Evolutionary conservation across 805 yeast genomes (phyloP).

Genomic region (Komagataella populi): DNA sequence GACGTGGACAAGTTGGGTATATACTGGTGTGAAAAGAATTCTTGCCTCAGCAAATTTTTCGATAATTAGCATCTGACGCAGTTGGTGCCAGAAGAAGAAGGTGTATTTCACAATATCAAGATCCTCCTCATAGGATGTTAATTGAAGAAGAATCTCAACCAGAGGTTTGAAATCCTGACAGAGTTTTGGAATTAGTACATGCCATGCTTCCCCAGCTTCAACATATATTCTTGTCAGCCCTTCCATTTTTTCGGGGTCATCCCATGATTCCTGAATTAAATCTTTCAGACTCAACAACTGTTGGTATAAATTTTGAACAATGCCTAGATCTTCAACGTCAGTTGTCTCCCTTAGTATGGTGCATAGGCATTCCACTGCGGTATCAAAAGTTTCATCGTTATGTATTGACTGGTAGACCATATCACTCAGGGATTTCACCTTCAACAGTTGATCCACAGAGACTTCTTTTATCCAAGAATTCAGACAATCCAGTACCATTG

Average conservation of each 20-base stretch:
- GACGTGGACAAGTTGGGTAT: constrained; percentile 40
- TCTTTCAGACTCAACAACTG: constrained; percentile 53
- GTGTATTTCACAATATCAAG: constrained; percentile 83
- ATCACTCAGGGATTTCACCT: constrained; percentile 48
- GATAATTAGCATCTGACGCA: constrained; percentile 58
- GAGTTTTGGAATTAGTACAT: constrained; percentile 60
- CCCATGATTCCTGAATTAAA: constrained; percentile 29
- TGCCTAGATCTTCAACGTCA: constrained; percentile 50
- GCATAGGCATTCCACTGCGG: constrained; percentile 77
- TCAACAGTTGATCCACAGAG: constrained; percentile 56
- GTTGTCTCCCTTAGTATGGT: constrained; percentile 71
- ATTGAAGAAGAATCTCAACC: constrained; percentile 57
- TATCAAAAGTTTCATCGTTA: constrained; percentile 59
- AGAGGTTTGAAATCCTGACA: constrained; percentile 61
- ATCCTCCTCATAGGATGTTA: constrained; percentile 67
- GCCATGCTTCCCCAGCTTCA: constrained; percentile 96
- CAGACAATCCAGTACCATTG: constrained; percentile 56
- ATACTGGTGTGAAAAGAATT: constrained; percentile 36
- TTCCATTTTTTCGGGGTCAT: constrained; percentile 54
- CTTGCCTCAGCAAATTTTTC: constrained; percentile 44
- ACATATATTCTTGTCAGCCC: constrained; percentile 67
- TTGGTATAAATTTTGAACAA: constrained; percentile 54
- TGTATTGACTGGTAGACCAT: constrained; percentile 52
- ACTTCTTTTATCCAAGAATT: constrained; percentile 88
- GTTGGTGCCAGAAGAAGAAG: constrained; percentile 81